Conservation (phyloP, 148 eudicot species). For the Rhododendron vialii region DNA sequence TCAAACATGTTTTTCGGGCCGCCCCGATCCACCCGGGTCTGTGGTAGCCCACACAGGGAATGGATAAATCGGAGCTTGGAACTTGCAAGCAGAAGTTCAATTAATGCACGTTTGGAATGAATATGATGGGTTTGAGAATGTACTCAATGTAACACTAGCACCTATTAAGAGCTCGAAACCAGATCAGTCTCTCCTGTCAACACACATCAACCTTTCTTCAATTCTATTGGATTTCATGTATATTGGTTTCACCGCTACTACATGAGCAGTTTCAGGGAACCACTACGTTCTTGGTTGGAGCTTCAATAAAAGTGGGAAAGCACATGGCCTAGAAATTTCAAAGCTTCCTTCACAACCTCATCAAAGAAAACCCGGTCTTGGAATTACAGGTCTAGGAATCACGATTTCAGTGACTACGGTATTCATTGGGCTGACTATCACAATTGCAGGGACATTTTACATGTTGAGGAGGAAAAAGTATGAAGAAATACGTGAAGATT, state of each 20-base stretch:
- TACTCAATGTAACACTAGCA: conserved; percentile 33
- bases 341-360: conserved; percentile 40
- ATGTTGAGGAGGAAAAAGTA: too few species aligned
- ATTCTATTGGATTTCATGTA: conserved; percentile 30
- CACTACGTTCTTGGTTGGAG: conserved; percentile 32
- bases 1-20: too few species aligned
- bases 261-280: background rate
- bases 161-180: conserved; percentile 25
- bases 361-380: conserved; percentile 3
- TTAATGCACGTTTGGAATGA: conserved; percentile 36
- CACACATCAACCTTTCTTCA: conserved; percentile 18
- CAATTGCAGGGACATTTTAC: too few species aligned
- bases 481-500: too few species aligned
- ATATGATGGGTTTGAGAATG: conserved; percentile 24
- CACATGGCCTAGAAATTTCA: conserved; percentile 24
- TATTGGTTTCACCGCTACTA: conserved; percentile 25
- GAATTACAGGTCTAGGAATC: background rate
- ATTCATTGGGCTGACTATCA: too few species aligned
- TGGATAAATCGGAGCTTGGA: conserved; percentile 8
- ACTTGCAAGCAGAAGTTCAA: conserved; percentile 25
- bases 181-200: conserved; percentile 15
- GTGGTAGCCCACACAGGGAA: background rate
- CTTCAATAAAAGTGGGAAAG: conserved; percentile 20
- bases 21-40: too few species aligned
- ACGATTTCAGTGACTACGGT: background rate